Evolutionary conservation across 2,329 filamentous ascomycete genomes (phyloP), one percentile per base, ranked within the genome.

Genomic region (Penicillium sp.): DNA sequence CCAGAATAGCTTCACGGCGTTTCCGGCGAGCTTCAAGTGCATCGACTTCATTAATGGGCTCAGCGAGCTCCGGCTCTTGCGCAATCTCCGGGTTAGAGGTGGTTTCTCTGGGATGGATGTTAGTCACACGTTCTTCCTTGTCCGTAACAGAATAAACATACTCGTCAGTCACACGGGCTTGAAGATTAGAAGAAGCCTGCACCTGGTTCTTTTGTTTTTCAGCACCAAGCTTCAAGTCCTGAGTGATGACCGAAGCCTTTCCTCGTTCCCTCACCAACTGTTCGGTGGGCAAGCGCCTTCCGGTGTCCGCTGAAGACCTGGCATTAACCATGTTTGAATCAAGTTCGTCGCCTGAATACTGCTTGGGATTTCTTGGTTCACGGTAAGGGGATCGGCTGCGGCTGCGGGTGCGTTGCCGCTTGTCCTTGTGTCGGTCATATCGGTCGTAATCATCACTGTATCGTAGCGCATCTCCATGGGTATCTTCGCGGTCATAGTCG

Each of bases 11-110:
- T 76, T 94, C 90, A 63, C 92, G 87, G 57, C 89, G 86, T 70
- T 89, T 91, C 29, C 92, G 88, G 54, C 92, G 89, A 68, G 91
- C 87, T 73, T 95, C 90, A 68, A 96, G 89, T 68, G 93, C 82
- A 64, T 89, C 87, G 60, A 89, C 89, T 77, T 95, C 90, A 72
- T 95, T 89, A 65, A 91, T 72, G n/a, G 83, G 81, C 65, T 86
- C 80, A 55, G 82, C 78, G 62, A 84, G 81, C 70, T 76, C 65
- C 54, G 61, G 63, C 60, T 71, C 70, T 63, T 70, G 65, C 40
- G 41, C 57, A 40, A 40, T 53, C 29, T 61, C 66, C 44, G 62
- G 46, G 38, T 53, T 40, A 23, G 55, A 47, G 33, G 29, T 51
- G 57, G 63, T 63, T 38, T 60, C 59, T 56, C 68, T 69, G 47